These are phyloP conservation scores for Geoglossum glabrum DNA, from an alignment of 495 filamentous ascomycete species.

Conservation along the genomic window DNA sequence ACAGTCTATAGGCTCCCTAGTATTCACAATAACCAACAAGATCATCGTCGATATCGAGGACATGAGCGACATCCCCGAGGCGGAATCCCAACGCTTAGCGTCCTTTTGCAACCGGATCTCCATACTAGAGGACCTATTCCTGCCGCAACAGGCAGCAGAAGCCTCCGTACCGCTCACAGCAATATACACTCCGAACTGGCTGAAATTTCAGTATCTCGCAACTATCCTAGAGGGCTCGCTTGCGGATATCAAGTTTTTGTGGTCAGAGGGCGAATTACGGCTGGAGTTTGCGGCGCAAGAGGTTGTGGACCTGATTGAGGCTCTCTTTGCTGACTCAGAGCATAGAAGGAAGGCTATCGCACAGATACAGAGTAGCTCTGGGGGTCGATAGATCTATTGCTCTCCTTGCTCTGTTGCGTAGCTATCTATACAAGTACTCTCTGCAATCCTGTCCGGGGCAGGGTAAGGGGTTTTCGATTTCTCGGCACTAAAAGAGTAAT, in stretches of 20 bases:
- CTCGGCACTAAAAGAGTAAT: too few relatives aligned
- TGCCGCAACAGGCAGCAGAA: slow-evolving; percentile 26
- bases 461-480: not conserved
- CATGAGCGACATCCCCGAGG: slow-evolving; percentile 63
- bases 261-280: slow-evolving; percentile 67
- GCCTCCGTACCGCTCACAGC: slow-evolving; percentile 39
- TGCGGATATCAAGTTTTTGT: slow-evolving; percentile 72
- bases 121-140: slow-evolving; percentile 53
- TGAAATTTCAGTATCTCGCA: slow-evolving; percentile 71
- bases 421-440: too few relatives aligned
- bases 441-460: not conserved
- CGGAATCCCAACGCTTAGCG: slow-evolving; percentile 64
- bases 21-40: slow-evolving; percentile 62
- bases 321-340: slow-evolving; percentile 78
- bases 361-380: slow-evolving; percentile 39
- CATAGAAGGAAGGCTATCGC: slow-evolving; percentile 53
- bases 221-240: slow-evolving; percentile 82
- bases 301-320: slow-evolving; percentile 68
- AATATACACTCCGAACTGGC: slow-evolving; percentile 66
- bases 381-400: slow-evolving; percentile 3
- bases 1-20: slow-evolving; percentile 66
- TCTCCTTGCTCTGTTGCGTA: not conserved
- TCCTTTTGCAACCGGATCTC: slow-evolving; percentile 51
- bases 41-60: slow-evolving; percentile 75
- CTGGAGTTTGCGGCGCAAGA: slow-evolving; percentile 69